A percentile compares a stretch with the other conserved stretches of the same genome.
Conservation (phyloP, 2,329 filamentous ascomycete species). For the Samsoniella hepiali region DNA sequence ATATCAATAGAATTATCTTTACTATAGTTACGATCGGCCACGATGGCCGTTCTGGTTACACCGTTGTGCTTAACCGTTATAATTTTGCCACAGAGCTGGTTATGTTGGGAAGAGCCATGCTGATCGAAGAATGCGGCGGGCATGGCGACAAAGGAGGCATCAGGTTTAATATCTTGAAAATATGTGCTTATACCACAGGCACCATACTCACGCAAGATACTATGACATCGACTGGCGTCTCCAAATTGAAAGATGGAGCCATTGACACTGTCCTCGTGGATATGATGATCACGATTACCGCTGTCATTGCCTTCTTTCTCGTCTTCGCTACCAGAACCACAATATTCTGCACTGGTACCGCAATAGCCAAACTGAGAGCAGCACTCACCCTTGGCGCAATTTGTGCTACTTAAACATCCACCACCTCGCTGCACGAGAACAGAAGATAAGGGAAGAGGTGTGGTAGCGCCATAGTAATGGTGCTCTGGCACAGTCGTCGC, state of each 20-base stretch:
- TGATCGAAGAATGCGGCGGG: slow-evolving; percentile 12
- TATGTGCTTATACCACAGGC: slow-evolving; percentile 17
- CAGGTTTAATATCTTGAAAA: slow-evolving; percentile 4
- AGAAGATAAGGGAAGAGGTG: no score
- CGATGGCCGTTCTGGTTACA: slow-evolving; percentile 13
- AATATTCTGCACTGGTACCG: no score
- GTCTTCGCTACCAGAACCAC: no score
- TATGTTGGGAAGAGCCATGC: slow-evolving; percentile 9
- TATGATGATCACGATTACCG: not conserved
- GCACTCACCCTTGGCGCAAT: no score
- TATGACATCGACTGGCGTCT: not conserved
- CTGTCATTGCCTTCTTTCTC: not conserved
- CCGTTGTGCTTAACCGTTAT: slow-evolving; percentile 16
- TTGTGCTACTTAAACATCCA: no score
- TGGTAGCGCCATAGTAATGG: no score
- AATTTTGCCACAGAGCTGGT: slow-evolving; percentile 12
- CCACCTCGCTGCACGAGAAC: no score
- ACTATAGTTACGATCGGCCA: slow-evolving; percentile 10
- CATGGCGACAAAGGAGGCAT: slow-evolving; percentile 8
- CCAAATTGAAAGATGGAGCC: slow-evolving; percentile 16
- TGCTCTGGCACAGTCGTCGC: no score
- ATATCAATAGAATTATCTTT: slow-evolving; percentile 16
- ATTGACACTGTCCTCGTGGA: not conserved
- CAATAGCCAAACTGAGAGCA: no score
- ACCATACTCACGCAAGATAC: not conserved